phyloP scores from a whole-genome alignment of 1,284 basidiomycete genomes.

The Austroboletus niveus region DNA sequence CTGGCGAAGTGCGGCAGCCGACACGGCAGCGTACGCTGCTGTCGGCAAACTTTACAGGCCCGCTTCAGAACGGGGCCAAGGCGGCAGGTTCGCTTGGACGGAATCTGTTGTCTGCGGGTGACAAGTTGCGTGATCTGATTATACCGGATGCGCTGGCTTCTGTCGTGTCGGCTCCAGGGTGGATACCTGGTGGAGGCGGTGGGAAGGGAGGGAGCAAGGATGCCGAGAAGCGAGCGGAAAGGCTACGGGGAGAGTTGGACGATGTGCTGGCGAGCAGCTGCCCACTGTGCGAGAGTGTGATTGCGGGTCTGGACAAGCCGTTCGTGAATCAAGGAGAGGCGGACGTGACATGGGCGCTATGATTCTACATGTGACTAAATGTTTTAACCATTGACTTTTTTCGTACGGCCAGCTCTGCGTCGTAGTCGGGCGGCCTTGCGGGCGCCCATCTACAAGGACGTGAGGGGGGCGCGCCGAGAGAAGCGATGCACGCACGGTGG shows the following conservation, averaged over 20 bases:
- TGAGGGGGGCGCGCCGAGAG: conserved; percentile 1
- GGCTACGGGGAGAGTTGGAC: conserved; percentile 78
- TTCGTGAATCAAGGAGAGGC: conserved; percentile 82
- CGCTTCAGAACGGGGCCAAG: conserved; percentile 57
- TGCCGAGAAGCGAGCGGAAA: conserved; percentile 61
- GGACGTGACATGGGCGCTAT: conserved; percentile 81
- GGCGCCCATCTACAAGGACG: conserved; percentile 64
- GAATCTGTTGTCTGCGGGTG: conserved; percentile 84
- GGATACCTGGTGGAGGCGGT: conserved; percentile 63
- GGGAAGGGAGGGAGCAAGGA: conserved; percentile 52
- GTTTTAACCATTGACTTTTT: conserved; percentile 69
- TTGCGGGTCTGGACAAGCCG: conserved; percentile 82
- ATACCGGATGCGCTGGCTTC: conserved; percentile 86
- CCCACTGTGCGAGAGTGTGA: conserved; percentile 87
- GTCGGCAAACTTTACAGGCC: conserved; percentile 66
- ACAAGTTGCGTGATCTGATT: conserved; percentile 86
- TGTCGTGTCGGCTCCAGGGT: conserved; percentile 62
- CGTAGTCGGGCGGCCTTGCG: conserved; percentile 69
- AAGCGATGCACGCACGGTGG: conserved; percentile 45
- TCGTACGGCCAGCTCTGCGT: conserved; percentile 68
- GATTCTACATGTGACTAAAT: neutral
- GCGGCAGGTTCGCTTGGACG: conserved; percentile 69
- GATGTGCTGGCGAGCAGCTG: conserved; percentile 84
- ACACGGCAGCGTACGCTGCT: conserved; percentile 62
- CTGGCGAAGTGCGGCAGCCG: conserved; percentile 42